Percentiles rank a stretch among this genome's conserved stretches.
Evolutionary conservation across 1,284 basidiomycete species (phyloP).

Genomic region (Leccinum subspadiceum): DNA sequence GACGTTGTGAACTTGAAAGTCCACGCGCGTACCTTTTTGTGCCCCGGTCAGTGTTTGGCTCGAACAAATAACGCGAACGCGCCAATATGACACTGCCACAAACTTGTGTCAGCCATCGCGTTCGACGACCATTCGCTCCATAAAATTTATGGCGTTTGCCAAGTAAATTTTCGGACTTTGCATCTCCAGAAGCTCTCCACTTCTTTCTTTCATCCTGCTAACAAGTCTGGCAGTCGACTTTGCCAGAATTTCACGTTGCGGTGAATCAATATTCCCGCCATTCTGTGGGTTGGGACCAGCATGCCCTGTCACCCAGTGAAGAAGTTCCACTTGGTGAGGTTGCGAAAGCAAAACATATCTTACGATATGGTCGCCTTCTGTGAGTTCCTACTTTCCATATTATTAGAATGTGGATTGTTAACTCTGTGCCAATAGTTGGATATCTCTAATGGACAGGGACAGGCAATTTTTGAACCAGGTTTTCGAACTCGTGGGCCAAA

Average conservation of each 20-base stretch:
- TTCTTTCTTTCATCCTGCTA: not conserved
- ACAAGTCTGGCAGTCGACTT: not conserved
- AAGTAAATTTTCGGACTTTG: too few relatives aligned
- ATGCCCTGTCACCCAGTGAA: not conserved
- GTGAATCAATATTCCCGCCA: not conserved
- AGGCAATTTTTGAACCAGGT: not conserved
- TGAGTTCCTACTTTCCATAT: not conserved
- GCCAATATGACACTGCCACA: not conserved
- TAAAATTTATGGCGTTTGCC: too few relatives aligned
- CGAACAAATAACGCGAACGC: constrained; percentile 27
- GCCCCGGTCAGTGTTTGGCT: constrained; percentile 21
- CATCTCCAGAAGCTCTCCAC: not conserved
- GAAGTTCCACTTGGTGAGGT: not conserved
- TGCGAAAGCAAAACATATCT: not conserved
- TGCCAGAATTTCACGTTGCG: not conserved
- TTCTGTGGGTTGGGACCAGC: not conserved
- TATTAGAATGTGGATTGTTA: not conserved
- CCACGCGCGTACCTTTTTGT: constrained; percentile 12
- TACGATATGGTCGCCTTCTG: not conserved
- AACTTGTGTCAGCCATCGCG: too few relatives aligned
- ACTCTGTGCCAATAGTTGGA: not conserved
- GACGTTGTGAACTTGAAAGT: not conserved
- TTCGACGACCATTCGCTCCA: too few relatives aligned
- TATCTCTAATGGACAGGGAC: not conserved
- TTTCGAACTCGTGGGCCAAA: not conserved